phyloP scores from a whole-genome alignment of 2,329 filamentous ascomycete genomes.

The Colletotrichum sublineola region DNA sequence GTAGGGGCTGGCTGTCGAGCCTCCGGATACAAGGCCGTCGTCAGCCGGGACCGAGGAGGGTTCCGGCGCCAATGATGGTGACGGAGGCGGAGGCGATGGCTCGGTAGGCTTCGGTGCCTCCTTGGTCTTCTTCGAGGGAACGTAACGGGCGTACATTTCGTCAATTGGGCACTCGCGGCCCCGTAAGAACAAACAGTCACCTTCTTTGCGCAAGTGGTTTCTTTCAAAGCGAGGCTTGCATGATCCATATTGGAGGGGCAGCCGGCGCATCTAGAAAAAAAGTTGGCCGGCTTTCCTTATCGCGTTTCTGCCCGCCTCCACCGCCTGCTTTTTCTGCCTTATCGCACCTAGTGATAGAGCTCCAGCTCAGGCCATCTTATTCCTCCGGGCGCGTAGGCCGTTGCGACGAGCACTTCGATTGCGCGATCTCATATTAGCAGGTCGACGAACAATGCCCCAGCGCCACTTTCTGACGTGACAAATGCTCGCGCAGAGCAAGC shows the following conservation, averaged over 20 bases:
- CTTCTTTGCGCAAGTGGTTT: neutral
- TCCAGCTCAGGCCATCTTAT: neutral
- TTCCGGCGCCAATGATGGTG: constrained; percentile 27
- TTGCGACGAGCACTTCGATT: neutral
- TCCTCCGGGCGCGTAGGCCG: neutral
- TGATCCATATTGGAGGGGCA: constrained; percentile 30
- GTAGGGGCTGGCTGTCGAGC: constrained; percentile 28
- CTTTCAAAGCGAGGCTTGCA: neutral
- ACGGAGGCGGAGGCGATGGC: constrained; percentile 15
- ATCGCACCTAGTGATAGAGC: constrained; percentile 40
- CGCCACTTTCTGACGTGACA: constrained; percentile 13
- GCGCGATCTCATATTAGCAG: neutral
- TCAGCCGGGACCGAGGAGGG: constrained; percentile 33
- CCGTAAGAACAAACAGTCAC: neutral
- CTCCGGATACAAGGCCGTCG: constrained; percentile 18
- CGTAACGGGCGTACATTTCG: constrained; percentile 50
- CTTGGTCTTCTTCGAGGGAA: constrained; percentile 52
- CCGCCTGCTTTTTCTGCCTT: constrained; percentile 49
- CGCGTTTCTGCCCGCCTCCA: constrained; percentile 53
- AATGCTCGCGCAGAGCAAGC: constrained; percentile 21
- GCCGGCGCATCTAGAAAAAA: constrained; percentile 48
- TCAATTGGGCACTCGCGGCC: constrained; percentile 26
- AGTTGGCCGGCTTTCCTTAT: constrained; percentile 53
- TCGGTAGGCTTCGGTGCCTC: constrained; percentile 24
- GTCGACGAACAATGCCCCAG: constrained; percentile 17